Percentiles rank a stretch among this genome's conserved stretches.
These are phyloP conservation scores for Knoxia roxburghii DNA, from an alignment of 257 asterid species.

Conservation along the genomic window DNA sequence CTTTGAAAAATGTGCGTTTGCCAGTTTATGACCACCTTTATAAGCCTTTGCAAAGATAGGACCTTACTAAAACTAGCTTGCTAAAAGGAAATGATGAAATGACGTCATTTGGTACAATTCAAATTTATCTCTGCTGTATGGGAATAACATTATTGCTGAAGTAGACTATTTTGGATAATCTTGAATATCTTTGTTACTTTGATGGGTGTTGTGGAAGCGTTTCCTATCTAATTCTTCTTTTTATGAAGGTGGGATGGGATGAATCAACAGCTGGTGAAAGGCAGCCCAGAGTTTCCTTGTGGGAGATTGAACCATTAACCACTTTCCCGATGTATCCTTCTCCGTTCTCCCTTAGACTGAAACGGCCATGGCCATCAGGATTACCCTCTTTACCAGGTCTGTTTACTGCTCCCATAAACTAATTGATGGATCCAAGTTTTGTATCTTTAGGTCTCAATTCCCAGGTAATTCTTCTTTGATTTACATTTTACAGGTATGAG, in stretches of 20 bases:
- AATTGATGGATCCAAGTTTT: not conserved
- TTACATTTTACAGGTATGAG: conserved; percentile 43
- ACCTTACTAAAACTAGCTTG: not conserved
- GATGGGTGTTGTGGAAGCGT: not conserved
- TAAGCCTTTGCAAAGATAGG: not conserved
- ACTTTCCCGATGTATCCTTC: conserved; percentile 94
- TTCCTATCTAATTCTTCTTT: conserved; percentile 11
- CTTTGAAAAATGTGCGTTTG: not conserved
- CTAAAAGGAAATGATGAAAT: not conserved
- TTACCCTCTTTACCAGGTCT: conserved; percentile 65
- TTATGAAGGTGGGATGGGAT: conserved; percentile 90
- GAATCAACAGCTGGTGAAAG: conserved; percentile 97
- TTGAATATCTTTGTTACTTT: not conserved
- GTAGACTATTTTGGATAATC: not conserved
- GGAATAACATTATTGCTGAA: not conserved
- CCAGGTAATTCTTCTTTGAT: not conserved
- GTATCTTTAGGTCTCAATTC: not conserved
- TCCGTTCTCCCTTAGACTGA: conserved; percentile 79
- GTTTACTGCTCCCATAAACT: conserved; percentile 7
- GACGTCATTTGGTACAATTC: too few relatives aligned
- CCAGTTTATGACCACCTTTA: not conserved
- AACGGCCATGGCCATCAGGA: conserved; percentile 90
- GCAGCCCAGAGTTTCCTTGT: conserved; percentile 87
- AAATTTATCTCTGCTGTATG: not conserved
- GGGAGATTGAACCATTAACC: conserved; percentile 88